A percentile compares a stretch with the other conserved stretches of the same genome.
Conservation (phyloP, 164 flowering plant species). For the Saururus chinensis region DNA sequence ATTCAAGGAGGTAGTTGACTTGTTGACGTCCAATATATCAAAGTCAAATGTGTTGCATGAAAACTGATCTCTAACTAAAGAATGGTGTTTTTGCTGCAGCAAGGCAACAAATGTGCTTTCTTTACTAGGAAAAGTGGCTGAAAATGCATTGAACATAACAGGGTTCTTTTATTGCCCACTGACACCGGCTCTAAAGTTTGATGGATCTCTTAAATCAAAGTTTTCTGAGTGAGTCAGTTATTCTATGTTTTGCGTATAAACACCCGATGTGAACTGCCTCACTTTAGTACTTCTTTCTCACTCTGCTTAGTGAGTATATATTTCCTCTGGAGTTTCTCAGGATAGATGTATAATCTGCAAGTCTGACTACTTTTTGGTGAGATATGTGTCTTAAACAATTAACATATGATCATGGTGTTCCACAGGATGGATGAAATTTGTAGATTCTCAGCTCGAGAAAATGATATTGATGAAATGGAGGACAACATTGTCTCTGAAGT, state of each 20-base stretch:
- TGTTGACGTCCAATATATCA: background rate
- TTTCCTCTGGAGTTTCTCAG: background rate
- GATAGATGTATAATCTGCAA: background rate
- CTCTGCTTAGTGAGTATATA: background rate
- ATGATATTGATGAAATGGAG: constrained; percentile 15
- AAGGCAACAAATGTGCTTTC: constrained; percentile 57
- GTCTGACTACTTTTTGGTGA: background rate
- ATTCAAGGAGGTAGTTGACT: constrained; percentile 50
- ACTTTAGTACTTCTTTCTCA: background rate
- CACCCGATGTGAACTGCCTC: background rate
- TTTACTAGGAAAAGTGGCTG: constrained; percentile 56
- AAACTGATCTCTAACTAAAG: constrained; percentile 3
- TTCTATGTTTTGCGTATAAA: too few species aligned
- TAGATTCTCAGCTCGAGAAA: constrained; percentile 10
- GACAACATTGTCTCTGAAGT: constrained; percentile 21
- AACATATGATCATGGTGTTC: background rate
- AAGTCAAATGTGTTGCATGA: background rate
- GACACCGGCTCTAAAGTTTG: constrained; percentile 24
- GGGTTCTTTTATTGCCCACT: constrained; percentile 67
- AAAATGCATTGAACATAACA: constrained; percentile 54
- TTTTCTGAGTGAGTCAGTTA: constrained; percentile 36
- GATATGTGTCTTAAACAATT: background rate
- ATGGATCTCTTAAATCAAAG: constrained; percentile 20
- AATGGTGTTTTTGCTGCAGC: constrained; percentile 26
- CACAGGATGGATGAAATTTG: constrained; percentile 28